Conservation (phyloP, 1,284 basidiomycete species). For the Ceratobasidium sp. region DNA sequence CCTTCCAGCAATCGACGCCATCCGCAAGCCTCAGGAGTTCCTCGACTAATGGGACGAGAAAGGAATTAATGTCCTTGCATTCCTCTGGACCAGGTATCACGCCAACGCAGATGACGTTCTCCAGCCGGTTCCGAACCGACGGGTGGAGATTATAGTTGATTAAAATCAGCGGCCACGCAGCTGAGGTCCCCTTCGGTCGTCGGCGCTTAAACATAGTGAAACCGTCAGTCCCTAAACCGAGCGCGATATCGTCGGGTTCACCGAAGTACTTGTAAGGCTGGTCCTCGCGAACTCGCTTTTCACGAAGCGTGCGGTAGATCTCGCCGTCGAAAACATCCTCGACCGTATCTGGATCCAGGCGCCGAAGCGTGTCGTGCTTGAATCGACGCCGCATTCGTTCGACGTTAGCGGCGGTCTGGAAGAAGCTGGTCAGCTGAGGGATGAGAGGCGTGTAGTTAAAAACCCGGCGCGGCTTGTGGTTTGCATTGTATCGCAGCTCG, state of each 20-base stretch:
- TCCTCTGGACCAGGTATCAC: conserved; percentile 47
- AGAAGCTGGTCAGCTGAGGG: conserved; percentile 37
- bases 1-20: too few relatives aligned
- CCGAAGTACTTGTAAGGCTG: conserved; percentile 55
- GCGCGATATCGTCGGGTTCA: conserved; percentile 54
- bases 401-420: too few relatives aligned
- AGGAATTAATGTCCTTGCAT: conserved; percentile 47
- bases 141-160: conserved; percentile 49
- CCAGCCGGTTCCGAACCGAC: conserved; percentile 22
- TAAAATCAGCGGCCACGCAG: conserved; percentile 51
- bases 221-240: conserved; percentile 58
- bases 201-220: conserved; percentile 60
- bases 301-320: conserved; percentile 24
- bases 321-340: conserved; percentile 51
- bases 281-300: not conserved
- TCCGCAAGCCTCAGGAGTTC: conserved; percentile 41
- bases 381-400: conserved; percentile 53
- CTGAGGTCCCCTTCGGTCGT: too few relatives aligned
- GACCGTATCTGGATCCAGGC: conserved; percentile 44
- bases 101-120: conserved; percentile 46
- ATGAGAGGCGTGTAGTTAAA: conserved; percentile 48
- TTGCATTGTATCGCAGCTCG: not conserved
- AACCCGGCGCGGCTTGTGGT: not conserved
- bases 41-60: conserved; percentile 41
- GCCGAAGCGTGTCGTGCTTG: conserved; percentile 35